phyloP scores from a whole-genome alignment of 768 basidiomycete genomes.

The Xerocomellus dryophilus region DNA sequence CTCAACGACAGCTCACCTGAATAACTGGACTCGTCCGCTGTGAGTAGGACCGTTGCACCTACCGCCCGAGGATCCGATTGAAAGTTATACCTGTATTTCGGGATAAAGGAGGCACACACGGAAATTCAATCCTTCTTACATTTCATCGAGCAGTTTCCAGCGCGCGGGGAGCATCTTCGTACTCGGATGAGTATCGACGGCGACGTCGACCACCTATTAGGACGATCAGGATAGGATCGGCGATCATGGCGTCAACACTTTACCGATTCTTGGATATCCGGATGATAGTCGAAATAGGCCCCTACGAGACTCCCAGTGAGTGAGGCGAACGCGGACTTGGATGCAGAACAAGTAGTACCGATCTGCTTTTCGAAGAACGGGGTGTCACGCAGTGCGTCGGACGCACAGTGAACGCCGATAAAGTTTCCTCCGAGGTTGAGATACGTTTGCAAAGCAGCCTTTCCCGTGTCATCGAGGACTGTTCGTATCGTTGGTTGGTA shows the following conservation, averaged over 20 bases:
- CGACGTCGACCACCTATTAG: constrained; percentile 53
- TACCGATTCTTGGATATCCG: constrained; percentile 62
- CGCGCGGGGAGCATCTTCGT: constrained; percentile 49
- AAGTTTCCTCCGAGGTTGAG: constrained; percentile 69
- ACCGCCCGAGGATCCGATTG: constrained; percentile 63
- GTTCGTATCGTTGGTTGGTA: not conserved
- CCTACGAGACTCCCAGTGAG: constrained; percentile 33
- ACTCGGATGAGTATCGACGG: constrained; percentile 59
- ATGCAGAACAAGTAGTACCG: constrained; percentile 35
- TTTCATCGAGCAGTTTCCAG: constrained; percentile 59
- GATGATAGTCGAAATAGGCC: constrained; percentile 71
- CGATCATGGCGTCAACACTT: constrained; percentile 16
- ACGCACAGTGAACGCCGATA: constrained; percentile 64
- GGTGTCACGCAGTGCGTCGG: constrained; percentile 56
- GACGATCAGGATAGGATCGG: not conserved
- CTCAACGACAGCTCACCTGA: constrained; percentile 39
- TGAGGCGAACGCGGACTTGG: not conserved
- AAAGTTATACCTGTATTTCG: constrained; percentile 59
- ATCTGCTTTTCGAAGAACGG: constrained; percentile 57
- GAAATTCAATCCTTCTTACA: constrained; percentile 38
- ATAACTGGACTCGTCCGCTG: constrained; percentile 66
- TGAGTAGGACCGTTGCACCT: constrained; percentile 60
- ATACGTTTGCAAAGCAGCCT: constrained; percentile 61
- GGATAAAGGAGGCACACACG: constrained; percentile 7
- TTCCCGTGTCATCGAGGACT: constrained; percentile 59